These are phyloP conservation scores for Beauveria sp. DNA, from an alignment of 2,329 filamentous ascomycete genomes.

Conservation along the genomic window DNA sequence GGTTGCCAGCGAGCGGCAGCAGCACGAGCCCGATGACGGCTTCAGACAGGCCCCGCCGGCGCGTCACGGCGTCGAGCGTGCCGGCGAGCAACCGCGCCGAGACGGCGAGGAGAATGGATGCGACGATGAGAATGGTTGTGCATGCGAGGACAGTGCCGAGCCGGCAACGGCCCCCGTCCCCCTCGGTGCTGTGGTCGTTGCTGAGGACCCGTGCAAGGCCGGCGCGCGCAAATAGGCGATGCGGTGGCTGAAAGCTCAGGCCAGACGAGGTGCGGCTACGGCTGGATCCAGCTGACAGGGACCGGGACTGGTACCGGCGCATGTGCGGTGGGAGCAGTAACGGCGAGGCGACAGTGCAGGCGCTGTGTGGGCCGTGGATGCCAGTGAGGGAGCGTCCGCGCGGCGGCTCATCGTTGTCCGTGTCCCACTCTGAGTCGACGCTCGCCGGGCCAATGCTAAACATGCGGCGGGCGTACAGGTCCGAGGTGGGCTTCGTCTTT, in stretches of 20 bases:
- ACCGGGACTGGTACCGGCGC: conserved; percentile 19
- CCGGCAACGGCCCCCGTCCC: not conserved
- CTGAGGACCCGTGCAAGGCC: not conserved
- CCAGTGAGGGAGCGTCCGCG: not conserved
- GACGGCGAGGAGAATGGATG: conserved; percentile 48
- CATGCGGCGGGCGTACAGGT: not conserved
- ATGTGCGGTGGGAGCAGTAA: conserved; percentile 7
- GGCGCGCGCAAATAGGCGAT: not conserved
- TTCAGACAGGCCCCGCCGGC: conserved; percentile 41
- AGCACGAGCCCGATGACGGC: conserved; percentile 55
- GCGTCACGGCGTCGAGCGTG: conserved; percentile 48
- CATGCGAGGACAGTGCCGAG: conserved; percentile 21
- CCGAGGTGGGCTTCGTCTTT: not conserved
- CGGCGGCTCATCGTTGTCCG: not conserved
- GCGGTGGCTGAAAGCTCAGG: not conserved
- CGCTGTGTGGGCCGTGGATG: not conserved
- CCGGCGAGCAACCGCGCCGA: conserved; percentile 56
- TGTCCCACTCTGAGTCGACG: not conserved
- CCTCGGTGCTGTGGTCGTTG: conserved; percentile 7
- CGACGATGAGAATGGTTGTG: conserved; percentile 41
- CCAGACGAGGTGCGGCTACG: conserved; percentile 19
- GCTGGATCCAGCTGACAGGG: conserved; percentile 19
- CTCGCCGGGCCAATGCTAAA: not conserved
- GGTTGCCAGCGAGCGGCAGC: conserved; percentile 54
- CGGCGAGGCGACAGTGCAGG: conserved; percentile 16